Base-by-base conservation (phyloP, 1,139 yeast species). In the Kurtzmaniella quercitrusa region DNA sequence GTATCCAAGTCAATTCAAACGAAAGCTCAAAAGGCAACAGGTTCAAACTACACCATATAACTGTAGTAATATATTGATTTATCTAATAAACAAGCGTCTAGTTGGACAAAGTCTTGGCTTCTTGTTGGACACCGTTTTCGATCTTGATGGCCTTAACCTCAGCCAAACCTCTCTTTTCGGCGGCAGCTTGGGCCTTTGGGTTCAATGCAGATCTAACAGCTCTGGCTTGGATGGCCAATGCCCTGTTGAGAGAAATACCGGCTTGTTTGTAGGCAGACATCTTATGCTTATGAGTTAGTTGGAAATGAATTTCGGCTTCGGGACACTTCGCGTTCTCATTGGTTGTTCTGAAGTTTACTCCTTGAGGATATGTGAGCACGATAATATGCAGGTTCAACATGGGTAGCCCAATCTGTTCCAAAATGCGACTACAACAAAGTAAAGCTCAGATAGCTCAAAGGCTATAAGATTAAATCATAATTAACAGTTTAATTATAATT, bases 201-300 rank as follows among this genome's bases (percentile, higher is more conserved):
- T 93, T 93, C 65, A 93, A 80, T 43, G 97, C 84, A 57, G 78
- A 76, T 75, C 98, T 89, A 60, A 88, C 79, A 50, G 95, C 80
- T 65, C 82, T 83, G 63, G 97, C 96, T 57, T 96, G 88, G 62
- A 93, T 79, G 56, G 96, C 81, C 68, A 91, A 76, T 70, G 93
- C 93, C 68, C 84, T 87, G 86, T 88, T 88, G 75, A 85, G 82
- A 54, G 91, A 78, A 61, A 84, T 78, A 61, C 94, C 94, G 57
- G 91, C 93, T 76, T 84, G 86, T 77, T 84, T 84, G 85, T 86
- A 83, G 65, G 82, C 78, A 63, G 88, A 78, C 88, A 82, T 82
- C 48, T 52, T 67, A 38, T 20, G 33, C 16, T 19, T 18, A 20
- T 18, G n/a, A 20, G 21, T 20, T 20, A 35, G 28, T 20, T 18